phyloP scores from a whole-genome alignment of 164 flowering plant species.

The Vitis rotundifolia region DNA sequence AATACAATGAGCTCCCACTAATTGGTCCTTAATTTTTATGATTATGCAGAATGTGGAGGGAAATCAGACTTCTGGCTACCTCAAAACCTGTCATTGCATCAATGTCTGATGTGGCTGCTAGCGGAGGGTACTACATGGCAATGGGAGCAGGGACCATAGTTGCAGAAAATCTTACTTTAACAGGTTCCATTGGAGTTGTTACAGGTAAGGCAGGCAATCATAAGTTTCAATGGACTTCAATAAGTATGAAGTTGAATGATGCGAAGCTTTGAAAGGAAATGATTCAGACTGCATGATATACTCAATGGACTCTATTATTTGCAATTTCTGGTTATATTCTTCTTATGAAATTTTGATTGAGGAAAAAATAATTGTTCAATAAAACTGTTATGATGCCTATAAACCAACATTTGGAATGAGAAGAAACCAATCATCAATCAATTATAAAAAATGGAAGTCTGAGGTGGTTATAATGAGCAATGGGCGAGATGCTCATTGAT shows the following conservation, averaged over 20 bases:
- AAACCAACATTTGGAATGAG: no score
- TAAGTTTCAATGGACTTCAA: not conserved
- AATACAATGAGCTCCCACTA: not conserved
- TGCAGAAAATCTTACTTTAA: slow-evolving; percentile 86
- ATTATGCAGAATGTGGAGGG: slow-evolving; percentile 91
- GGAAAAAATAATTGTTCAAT: no score
- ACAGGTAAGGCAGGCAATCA: slow-evolving; percentile 50
- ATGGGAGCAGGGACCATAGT: slow-evolving; percentile 86
- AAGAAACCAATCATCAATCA: no score
- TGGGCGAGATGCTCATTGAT: no score
- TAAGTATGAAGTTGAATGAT: not conserved
- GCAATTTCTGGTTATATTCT: no score
- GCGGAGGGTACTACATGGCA: slow-evolving; percentile 99
- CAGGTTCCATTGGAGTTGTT: slow-evolving; percentile 98
- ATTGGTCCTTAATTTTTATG: slow-evolving; percentile 9
- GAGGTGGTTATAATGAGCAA: no score
- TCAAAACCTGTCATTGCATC: slow-evolving; percentile 93
- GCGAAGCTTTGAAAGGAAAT: no score
- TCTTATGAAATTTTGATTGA: no score
- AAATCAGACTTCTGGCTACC: slow-evolving; percentile 81
- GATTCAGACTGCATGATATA: no score
- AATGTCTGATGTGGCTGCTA: slow-evolving; percentile 97
- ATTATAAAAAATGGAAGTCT: no score
- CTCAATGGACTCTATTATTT: no score
- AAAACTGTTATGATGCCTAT: no score